phyloP scores from a whole-genome alignment of 1,139 yeast genomes.

The Ashbya aceris region DNA sequence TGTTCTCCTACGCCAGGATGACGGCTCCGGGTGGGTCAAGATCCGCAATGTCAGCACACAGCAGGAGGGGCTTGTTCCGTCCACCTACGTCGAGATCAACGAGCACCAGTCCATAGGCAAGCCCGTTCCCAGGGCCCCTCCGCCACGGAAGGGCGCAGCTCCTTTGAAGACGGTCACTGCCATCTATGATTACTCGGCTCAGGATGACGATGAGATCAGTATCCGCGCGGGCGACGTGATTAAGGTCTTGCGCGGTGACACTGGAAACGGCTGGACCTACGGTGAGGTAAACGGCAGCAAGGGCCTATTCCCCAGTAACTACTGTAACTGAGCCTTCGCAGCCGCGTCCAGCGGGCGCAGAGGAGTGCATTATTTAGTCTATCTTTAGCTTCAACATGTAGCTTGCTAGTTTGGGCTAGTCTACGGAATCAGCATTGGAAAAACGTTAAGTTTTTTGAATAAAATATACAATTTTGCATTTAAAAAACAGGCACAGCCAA shows the following conservation, averaged over 20 bases:
- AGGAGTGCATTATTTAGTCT: too few species aligned
- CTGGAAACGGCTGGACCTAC: slow-evolving; percentile 94
- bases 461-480: too few species aligned
- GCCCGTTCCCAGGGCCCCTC: slow-evolving; percentile 69
- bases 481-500: too few species aligned
- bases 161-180: slow-evolving; percentile 47
- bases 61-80: slow-evolving; percentile 73
- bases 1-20: slow-evolving; percentile 55
- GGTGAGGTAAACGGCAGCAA: slow-evolving; percentile 68
- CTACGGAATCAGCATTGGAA: too few species aligned
- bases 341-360: too few species aligned
- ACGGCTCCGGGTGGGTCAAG: slow-evolving; percentile 91
- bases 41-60: slow-evolving; percentile 36
- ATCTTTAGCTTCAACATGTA: too few species aligned
- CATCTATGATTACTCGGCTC: slow-evolving; percentile 69
- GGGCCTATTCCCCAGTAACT: slow-evolving; percentile 80
- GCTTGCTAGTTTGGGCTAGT: too few species aligned
- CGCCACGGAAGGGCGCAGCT: slow-evolving; percentile 56
- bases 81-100: slow-evolving; percentile 58
- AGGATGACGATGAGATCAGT: slow-evolving; percentile 73
- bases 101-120: slow-evolving; percentile 16
- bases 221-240: slow-evolving; percentile 68
- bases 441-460: too few species aligned
- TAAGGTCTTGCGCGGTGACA: slow-evolving; percentile 60
- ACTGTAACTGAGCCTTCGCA: slow-evolving; percentile 28